Base-by-base conservation (phyloP, 768 basidiomycete species). In the Daedalea quercina region DNA sequence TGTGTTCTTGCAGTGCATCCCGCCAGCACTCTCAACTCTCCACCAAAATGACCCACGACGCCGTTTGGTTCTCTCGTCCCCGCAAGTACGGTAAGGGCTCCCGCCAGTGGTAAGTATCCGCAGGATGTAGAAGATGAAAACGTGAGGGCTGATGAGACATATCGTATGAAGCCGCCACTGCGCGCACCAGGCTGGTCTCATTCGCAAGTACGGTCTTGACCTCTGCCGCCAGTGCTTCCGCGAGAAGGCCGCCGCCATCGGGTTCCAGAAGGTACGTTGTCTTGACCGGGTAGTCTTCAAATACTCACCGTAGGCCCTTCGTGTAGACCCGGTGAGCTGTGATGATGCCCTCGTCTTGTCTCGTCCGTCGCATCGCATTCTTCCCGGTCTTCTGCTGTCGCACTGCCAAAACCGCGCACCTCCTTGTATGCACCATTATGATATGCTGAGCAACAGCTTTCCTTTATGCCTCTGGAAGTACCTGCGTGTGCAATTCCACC, bases 171-270 rank as follows among this genome's bases (percentile, higher is more conserved):
- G 94, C 80, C 93, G 94, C 67, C 89, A 92, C 65, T 96, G 94
- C 65, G 90, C 93, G 34, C 94, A 96, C 73, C 92, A 94, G 73
- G 94, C 92, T 64, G 94, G 94, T 86, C 83, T 96, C 71, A 93
- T 96, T 72, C 89, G 94, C 74, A 91, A 94, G 75, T 94, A 95
- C 73, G 93, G 94, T 53, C 84, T 95, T 61, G 92, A 95, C 76
- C 87, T 96, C 63, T 96, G 94, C 76, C 90, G 94, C 73, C 94
- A 96, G 73, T 96, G 94, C 76, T 96, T 95, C 88, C 89, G 94
- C 63, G 94, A 96, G 78, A 94, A 93, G 76, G 80, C 91, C 49
- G 80, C 85, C 62, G 86, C 88, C 55, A 96, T 96, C 64, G 94
- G 94, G 55, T 96, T 96, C 79, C 76, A 80, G 68, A 96, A 96